Evolutionary conservation across 2,329 filamentous ascomycete genomes (phyloP).

Genomic region (Ilyonectria robusta): DNA sequence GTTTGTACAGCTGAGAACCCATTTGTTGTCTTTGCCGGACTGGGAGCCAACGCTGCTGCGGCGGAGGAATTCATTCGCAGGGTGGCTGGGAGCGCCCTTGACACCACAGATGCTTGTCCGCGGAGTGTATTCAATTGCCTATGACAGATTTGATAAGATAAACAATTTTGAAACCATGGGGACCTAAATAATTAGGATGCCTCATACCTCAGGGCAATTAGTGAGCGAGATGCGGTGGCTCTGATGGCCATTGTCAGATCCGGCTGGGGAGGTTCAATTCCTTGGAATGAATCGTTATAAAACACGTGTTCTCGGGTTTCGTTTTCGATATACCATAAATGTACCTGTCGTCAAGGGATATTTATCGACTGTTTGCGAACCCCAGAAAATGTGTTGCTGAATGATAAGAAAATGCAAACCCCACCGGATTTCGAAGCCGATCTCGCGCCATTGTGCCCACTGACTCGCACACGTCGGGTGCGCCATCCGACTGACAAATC

Average conservation of each 20-base stretch:
- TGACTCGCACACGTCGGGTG: background rate
- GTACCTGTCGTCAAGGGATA: too few relatives aligned
- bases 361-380: too few relatives aligned
- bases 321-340: too few relatives aligned
- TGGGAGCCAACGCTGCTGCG: background rate
- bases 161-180: too few relatives aligned
- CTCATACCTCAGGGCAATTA: constrained; percentile 14
- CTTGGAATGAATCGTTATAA: background rate
- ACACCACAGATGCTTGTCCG: background rate
- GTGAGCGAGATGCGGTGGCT: background rate
- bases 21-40: constrained; percentile 25
- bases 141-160: constrained; percentile 9
- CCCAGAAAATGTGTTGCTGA: too few relatives aligned
- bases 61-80: constrained; percentile 33
- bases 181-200: too few relatives aligned
- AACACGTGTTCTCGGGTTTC: too few relatives aligned
- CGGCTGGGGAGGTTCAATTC: background rate
- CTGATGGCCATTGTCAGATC: background rate
- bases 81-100: background rate
- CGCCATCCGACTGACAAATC: constrained; percentile 18
- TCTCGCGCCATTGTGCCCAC: too few relatives aligned
- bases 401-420: too few relatives aligned
- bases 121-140: constrained; percentile 11
- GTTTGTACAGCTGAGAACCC: constrained; percentile 45
- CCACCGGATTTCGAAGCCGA: too few relatives aligned